These are phyloP conservation scores for Tolypocladium album DNA, from an alignment of 2,329 filamentous ascomycete genomes.

Conservation along the genomic window DNA sequence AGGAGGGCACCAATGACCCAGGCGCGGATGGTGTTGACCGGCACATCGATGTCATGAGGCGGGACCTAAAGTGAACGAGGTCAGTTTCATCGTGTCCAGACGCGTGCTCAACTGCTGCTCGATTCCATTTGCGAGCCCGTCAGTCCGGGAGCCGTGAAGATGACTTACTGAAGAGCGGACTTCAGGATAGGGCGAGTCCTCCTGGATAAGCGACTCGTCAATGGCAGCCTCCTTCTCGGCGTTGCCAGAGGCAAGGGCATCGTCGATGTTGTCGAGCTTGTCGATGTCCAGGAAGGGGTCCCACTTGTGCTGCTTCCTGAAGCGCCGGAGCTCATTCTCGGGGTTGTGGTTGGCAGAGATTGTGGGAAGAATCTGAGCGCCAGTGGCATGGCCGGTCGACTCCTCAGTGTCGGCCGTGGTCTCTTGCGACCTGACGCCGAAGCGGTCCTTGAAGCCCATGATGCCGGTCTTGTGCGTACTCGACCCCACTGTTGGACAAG, in stretches of 20 bases:
- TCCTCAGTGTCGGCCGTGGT: constrained; percentile 7
- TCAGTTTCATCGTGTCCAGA: background rate
- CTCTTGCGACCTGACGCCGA: constrained; percentile 8
- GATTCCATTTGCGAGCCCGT: background rate
- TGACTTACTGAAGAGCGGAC: constrained; percentile 13
- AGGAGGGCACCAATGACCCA: constrained; percentile 48
- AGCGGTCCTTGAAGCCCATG: constrained; percentile 12
- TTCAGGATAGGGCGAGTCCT: constrained; percentile 33
- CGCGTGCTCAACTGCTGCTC: background rate
- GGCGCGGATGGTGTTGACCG: constrained; percentile 47
- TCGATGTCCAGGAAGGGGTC: constrained; percentile 46
- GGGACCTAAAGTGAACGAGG: constrained; percentile 9
- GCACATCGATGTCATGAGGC: constrained; percentile 39
- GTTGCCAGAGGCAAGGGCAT: constrained; percentile 31
- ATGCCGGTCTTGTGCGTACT: background rate
- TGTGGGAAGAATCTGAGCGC: constrained; percentile 9
- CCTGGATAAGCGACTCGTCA: constrained; percentile 34
- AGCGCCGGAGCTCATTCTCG: constrained; percentile 23
- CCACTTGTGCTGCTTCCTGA: constrained; percentile 41
- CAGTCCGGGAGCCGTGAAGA: background rate
- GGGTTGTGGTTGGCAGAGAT: constrained; percentile 5
- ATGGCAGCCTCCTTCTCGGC: constrained; percentile 32
- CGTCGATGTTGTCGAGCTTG: constrained; percentile 39
- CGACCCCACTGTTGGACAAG: background rate
- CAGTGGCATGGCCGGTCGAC: constrained; percentile 5